A percentile compares a stretch with the other conserved stretches of the same genome.
Conservation (phyloP, 169 alveolate genomes). For the Perkinsus marinus region DNA sequence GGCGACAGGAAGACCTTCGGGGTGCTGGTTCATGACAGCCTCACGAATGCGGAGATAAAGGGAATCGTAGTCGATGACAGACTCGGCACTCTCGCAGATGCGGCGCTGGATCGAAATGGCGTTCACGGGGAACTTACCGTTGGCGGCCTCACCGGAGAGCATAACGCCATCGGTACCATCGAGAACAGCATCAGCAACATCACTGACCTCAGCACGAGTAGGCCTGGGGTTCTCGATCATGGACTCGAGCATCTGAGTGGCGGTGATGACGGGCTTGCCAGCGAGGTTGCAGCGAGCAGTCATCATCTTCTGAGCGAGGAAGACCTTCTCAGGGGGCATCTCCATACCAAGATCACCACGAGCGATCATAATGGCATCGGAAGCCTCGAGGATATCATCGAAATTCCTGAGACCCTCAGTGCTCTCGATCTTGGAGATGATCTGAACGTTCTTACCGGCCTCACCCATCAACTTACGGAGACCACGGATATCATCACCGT, state of each 20-base stretch:
- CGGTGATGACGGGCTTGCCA: conserved; percentile 93
- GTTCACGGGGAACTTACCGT: conserved; percentile 64
- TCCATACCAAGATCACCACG: conserved; percentile 98
- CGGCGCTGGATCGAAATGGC: conserved; percentile 63
- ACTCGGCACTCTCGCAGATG: conserved; percentile 73
- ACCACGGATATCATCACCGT: conserved; percentile 59
- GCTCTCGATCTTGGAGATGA: conserved; percentile 92
- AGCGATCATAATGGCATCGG: conserved; percentile 98
- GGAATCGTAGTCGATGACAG: conserved; percentile 50
- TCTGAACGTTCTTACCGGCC: conserved; percentile 79
- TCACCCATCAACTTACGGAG: conserved; percentile 52
- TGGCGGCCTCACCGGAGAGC: conserved; percentile 84
- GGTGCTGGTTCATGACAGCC: conserved; percentile 9
- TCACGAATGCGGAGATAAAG: conserved; percentile 17
- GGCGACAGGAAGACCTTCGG: conserved; percentile 12
- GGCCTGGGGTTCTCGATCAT: conserved; percentile 93
- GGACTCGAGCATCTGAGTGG: conserved; percentile 97
- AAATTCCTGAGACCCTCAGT: conserved; percentile 85
- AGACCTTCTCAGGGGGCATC: conserved; percentile 91
- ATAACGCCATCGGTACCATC: conserved; percentile 97
- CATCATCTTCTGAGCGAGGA: conserved; percentile 90
- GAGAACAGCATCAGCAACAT: conserved; percentile 96
- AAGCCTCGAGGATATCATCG: conserved; percentile 78
- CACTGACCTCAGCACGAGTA: conserved; percentile 97
- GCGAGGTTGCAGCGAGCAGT: conserved; percentile 66